These are phyloP conservation scores for Gymnopus androsaceus DNA, from an alignment of 1,284 basidiomycete genomes.

Conservation along the genomic window DNA sequence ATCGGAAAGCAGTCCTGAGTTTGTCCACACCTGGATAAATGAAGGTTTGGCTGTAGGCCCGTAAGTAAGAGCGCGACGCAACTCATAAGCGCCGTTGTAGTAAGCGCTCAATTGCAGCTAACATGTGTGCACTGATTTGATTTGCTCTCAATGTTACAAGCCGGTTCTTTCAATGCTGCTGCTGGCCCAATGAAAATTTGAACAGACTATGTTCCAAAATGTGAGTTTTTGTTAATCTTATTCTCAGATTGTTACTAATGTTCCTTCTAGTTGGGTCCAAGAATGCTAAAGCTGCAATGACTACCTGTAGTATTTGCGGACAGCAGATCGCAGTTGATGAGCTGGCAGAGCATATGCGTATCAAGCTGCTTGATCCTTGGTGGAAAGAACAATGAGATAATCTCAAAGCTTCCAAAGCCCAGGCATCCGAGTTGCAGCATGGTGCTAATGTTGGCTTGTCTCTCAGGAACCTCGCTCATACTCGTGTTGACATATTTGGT, in stretches of 20 bases:
- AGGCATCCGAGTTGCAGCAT: slow-evolving; percentile 84
- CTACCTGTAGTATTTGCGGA: slow-evolving; percentile 90
- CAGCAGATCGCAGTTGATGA: slow-evolving; percentile 95
- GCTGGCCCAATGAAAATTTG: slow-evolving; percentile 93
- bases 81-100: too few species aligned
- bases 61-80: too few species aligned
- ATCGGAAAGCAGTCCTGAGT: too few species aligned
- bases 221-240: slow-evolving; percentile 48
- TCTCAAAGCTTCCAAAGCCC: slow-evolving; percentile 85
- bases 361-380: slow-evolving; percentile 94
- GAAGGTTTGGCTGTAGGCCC: too few species aligned
- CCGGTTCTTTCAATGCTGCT: slow-evolving; percentile 65
- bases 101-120: too few species aligned
- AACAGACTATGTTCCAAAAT: slow-evolving; percentile 94
- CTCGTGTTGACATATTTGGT: slow-evolving; percentile 94
- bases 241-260: not conserved
- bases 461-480: slow-evolving; percentile 86
- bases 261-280: slow-evolving; percentile 60
- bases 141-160: too few species aligned
- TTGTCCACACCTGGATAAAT: too few species aligned
- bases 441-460: slow-evolving; percentile 92
- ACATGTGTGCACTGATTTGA: too few species aligned
- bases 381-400: slow-evolving; percentile 94
- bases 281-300: slow-evolving; percentile 70
- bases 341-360: slow-evolving; percentile 96